Evolutionary conservation across 306 rosid species (phyloP), one percentile per base, ranked within the genome.

Genomic region (Trifolium fragiferum): DNA sequence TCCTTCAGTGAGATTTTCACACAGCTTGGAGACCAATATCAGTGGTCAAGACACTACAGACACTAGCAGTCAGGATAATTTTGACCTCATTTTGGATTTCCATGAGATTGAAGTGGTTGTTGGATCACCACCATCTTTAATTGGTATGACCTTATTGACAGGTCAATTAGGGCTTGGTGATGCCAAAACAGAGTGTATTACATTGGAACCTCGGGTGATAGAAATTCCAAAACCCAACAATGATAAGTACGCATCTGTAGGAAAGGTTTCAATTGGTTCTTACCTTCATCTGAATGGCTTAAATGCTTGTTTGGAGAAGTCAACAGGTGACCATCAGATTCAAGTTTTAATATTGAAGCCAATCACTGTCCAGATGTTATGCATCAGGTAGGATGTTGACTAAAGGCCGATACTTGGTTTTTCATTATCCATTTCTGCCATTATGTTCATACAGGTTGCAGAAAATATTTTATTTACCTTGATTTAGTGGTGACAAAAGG

Each of bases 281-380:
- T 86, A 88, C 81, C 70, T 91, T 69, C 86, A 62, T 63, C 66
- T 87, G 60, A 80, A 82, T 80, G 98, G 97, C 73, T 37, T 90
- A 65, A 80, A 78, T 83, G 88, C 80, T 80, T 84, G 80, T 74
- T 67, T 91, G 86, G 90, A 72, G 51, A 82, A 66, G 66, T 66
- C 83, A 46, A 80, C 72, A 13, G 86, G 83, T 32, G 80, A 82
- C 75, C 86, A 75, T 79, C 81, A 82, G 66, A 63, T 72, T 76
- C 83, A 83, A 80, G 81, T 93, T 80, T 84, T 89, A 41, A 78
- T 47, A 62, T 75, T 89, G 82, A 86, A 88, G 82, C 91, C 93
- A 63, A 74, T 87, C 70, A 66, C 81, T 13, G 16, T 88, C 74
- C 86, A 83, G 57, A 80, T 84, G 59, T 84, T 89, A 70, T 76